A percentile compares a stretch with the other conserved stretches of the same genome.
Evolutionary conservation across 257 asterid species (phyloP).

Genomic region (Capsicum rhomboideum): DNA sequence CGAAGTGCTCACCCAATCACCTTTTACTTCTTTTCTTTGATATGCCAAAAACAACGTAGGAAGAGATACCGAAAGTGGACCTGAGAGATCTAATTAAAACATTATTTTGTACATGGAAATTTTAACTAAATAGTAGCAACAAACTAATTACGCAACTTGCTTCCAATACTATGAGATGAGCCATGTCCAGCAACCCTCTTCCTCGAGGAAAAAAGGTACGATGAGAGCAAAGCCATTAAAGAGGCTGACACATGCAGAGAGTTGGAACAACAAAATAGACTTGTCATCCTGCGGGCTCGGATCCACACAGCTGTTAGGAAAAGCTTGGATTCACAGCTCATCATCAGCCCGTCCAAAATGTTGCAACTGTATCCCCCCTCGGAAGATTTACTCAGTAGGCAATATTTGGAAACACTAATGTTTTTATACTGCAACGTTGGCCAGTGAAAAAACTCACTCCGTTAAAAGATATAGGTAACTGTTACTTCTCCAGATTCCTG

Average conservation of each 20-base stretch:
- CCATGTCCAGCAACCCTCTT: neutral
- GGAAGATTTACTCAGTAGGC: neutral
- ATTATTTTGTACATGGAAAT: neutral
- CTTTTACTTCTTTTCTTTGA: neutral
- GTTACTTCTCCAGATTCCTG: neutral
- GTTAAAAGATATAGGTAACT: neutral
- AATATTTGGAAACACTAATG: neutral
- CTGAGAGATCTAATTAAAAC: neutral
- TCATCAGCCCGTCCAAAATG: neutral
- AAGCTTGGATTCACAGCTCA: neutral
- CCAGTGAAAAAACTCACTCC: neutral
- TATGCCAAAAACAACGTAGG: neutral
- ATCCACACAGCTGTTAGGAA: neutral
- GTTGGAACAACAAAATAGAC: neutral
- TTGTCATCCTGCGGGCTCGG: neutral
- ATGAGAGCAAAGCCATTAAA: neutral
- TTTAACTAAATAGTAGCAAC: neutral
- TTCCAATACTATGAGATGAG: neutral
- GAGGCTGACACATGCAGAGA: neutral
- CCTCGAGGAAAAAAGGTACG: too few species aligned
- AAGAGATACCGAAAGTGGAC: too few species aligned
- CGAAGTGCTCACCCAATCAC: neutral
- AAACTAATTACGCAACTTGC: neutral
- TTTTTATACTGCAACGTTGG: neutral
- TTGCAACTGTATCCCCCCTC: neutral